phyloP scores from a whole-genome alignment of 2,329 filamentous ascomycete genomes.

The Trichoderma afroharzianum region DNA sequence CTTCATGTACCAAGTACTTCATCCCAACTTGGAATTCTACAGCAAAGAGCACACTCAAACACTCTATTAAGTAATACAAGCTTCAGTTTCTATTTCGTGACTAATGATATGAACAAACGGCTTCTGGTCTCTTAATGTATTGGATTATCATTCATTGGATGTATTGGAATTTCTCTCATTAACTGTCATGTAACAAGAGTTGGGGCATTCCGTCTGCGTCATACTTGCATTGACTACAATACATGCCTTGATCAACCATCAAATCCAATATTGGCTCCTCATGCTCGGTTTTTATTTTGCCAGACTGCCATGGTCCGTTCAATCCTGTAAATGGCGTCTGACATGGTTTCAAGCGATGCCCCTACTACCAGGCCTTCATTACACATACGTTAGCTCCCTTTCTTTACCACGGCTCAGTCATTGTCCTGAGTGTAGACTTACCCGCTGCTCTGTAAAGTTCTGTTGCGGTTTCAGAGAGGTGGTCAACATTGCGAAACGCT shows the following conservation, averaged over 20 bases:
- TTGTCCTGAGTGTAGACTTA: slow-evolving; percentile 21
- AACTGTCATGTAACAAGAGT: neutral
- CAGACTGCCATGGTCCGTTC: slow-evolving; percentile 35
- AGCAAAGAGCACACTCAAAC: neutral
- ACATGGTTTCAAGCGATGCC: slow-evolving; percentile 32
- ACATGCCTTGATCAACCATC: neutral
- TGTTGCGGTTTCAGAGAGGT: slow-evolving; percentile 31
- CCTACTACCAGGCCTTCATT: slow-evolving; percentile 31
- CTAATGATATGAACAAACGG: neutral
- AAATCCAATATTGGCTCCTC: neutral
- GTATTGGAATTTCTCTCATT: neutral
- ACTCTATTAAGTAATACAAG: neutral
- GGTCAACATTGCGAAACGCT: slow-evolving; percentile 30
- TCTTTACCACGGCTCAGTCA: neutral
- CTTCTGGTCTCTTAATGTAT: neutral
- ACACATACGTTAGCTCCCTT: neutral
- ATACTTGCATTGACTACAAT: no score
- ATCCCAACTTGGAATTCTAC: neutral
- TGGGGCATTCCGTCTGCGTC: neutral
- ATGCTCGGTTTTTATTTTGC: slow-evolving; percentile 26
- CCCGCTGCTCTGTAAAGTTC: slow-evolving; percentile 33
- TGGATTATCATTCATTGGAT: no score
- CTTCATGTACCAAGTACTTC: neutral
- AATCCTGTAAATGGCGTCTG: slow-evolving; percentile 38
- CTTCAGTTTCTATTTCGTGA: neutral